Conservation (phyloP, 2,329 filamentous ascomycete genomes). For the Phialophora tarda region DNA sequence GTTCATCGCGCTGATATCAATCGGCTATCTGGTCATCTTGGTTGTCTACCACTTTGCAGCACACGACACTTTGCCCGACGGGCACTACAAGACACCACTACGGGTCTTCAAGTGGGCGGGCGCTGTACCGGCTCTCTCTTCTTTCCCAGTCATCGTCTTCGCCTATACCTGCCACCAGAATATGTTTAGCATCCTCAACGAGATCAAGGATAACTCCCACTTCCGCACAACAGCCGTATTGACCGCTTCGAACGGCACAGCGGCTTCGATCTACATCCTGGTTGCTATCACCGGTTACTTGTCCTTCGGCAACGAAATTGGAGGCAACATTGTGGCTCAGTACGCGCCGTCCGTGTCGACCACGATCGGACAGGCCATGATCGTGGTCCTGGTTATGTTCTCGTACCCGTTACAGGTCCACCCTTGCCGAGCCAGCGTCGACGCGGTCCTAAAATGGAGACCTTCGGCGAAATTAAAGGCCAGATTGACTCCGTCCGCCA, state of each 20-base stretch:
- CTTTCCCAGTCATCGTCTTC: constrained; percentile 93
- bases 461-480: constrained; percentile 54
- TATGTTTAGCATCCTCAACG: constrained; percentile 98
- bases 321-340: constrained; percentile 93
- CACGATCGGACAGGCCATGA: constrained; percentile 91
- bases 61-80: constrained; percentile 73
- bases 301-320: constrained; percentile 87
- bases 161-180: constrained; percentile 99
- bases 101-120: constrained; percentile 80
- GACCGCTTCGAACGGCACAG: constrained; percentile 80
- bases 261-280: constrained; percentile 84
- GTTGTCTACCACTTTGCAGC: constrained; percentile 89
- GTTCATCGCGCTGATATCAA: constrained; percentile 85
- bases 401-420: constrained; percentile 95
- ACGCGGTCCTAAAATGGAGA: constrained; percentile 93
- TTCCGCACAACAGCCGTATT: constrained; percentile 79
- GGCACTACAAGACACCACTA: constrained; percentile 67
- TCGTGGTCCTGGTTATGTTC: constrained; percentile 94
- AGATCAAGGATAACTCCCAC: constrained; percentile 84
- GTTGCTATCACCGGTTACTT: constrained; percentile 95
- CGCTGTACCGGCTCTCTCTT: constrained; percentile 76
- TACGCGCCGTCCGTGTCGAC: constrained; percentile 80
- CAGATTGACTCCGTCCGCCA: constrained; percentile 40
- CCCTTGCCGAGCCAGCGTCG: constrained; percentile 91
- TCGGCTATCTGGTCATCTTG: constrained; percentile 89